Percentiles rank a stretch among this genome's conserved stretches.
Evolutionary conservation across 306 rosid species (phyloP).

Genomic region (Pyrus communis): DNA sequence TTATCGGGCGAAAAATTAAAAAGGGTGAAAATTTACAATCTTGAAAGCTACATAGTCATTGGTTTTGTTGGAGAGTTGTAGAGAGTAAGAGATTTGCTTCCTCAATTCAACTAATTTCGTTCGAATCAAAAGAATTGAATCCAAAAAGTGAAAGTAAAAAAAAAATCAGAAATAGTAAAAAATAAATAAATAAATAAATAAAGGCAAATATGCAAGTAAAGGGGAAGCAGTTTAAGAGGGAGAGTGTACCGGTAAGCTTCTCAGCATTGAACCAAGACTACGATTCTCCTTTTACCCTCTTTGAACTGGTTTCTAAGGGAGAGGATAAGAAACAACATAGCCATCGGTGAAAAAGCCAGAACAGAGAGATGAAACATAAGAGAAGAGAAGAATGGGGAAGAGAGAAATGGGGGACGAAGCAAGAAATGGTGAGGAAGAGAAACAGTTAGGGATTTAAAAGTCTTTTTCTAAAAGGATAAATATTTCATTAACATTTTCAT

Average conservation of each 20-base stretch:
- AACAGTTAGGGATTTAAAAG: too few species aligned
- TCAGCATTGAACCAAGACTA: too few species aligned
- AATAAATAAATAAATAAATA: background rate
- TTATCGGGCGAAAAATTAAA: background rate
- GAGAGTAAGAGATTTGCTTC: slow-evolving; percentile 92
- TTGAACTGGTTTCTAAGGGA: background rate
- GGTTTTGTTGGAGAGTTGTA: slow-evolving; percentile 62
- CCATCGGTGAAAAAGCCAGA: too few species aligned
- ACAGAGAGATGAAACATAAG: slow-evolving; percentile 3
- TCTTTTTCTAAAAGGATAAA: too few species aligned
- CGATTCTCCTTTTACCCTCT: too few species aligned
- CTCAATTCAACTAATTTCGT: slow-evolving; percentile 56
- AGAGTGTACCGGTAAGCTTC: slow-evolving; percentile 33
- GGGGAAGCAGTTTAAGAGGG: background rate
- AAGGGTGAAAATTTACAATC: slow-evolving; percentile 29
- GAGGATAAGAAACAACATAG: slow-evolving; percentile 29
- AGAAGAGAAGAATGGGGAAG: too few species aligned
- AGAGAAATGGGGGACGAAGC: too few species aligned
- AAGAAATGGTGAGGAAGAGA: too few species aligned
- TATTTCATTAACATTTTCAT: too few species aligned
- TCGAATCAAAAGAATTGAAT: background rate
- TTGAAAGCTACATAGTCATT: slow-evolving; percentile 70
- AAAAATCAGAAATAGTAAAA: slow-evolving; percentile 22
- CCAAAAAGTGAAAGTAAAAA: background rate
- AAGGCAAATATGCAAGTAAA: slow-evolving; percentile 15